A percentile compares a stretch with the other conserved stretches of the same genome.
These are phyloP conservation scores for Yamagishiella unicocca DNA, from an alignment of 139 green algal genomes.

Conservation along the genomic window DNA sequence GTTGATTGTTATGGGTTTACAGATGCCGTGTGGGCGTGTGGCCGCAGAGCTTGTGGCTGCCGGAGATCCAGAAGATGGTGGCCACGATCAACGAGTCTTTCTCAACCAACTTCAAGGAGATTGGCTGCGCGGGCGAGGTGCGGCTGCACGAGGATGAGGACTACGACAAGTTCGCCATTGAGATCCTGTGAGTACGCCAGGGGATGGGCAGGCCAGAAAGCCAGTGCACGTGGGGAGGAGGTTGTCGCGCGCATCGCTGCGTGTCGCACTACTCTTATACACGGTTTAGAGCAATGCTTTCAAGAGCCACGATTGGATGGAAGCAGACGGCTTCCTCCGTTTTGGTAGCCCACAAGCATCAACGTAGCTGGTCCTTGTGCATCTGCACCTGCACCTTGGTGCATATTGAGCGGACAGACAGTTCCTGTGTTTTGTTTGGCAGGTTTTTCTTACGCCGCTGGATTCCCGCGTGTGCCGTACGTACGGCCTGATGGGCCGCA, in stretches of 20 bases:
- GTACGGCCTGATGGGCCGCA: not conserved
- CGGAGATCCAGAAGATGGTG: conserved; percentile 80
- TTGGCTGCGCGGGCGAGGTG: conserved; percentile 88
- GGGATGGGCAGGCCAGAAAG: not conserved
- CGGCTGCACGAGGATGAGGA: conserved; percentile 76
- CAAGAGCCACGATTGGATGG: too few relatives aligned
- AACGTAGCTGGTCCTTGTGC: too few relatives aligned
- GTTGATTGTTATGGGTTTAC: too few relatives aligned
- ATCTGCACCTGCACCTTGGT: too few relatives aligned
- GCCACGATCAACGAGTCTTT: conserved; percentile 86
- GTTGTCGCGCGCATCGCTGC: not conserved
- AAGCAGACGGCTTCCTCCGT: too few relatives aligned
- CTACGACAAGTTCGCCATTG: conserved; percentile 82
- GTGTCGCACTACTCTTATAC: too few relatives aligned
- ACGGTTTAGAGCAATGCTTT: too few relatives aligned
- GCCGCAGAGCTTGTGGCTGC: conserved; percentile 85
- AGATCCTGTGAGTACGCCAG: conserved; percentile 70
- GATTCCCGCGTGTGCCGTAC: not conserved
- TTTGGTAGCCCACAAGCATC: too few relatives aligned
- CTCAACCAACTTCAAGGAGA: conserved; percentile 78
- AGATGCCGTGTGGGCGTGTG: too few relatives aligned
- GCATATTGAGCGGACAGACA: too few relatives aligned
- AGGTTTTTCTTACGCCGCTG: not conserved
- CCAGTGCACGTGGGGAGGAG: not conserved
- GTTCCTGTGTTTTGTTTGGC: too few relatives aligned